Evolutionary conservation across 768 basidiomycete genomes (phyloP).

Genomic region (Macrolepiota dolichaula): DNA sequence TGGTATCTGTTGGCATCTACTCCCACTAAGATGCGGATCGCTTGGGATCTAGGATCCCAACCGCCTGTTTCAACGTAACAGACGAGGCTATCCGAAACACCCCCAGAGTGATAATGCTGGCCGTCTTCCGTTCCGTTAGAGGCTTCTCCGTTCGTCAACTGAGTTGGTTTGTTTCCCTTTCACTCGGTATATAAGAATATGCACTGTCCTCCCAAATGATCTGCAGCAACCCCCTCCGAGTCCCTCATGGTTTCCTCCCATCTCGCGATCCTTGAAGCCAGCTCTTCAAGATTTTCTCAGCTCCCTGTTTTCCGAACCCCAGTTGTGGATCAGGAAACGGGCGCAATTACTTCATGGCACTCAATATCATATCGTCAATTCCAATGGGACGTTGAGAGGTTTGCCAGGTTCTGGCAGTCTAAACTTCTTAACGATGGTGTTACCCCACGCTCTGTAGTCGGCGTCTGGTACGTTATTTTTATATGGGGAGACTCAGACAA

Average conservation of each 20-base stretch:
- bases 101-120: not conserved
- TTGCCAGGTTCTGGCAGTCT: constrained; percentile 60
- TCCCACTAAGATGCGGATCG: not conserved
- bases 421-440: constrained; percentile 45
- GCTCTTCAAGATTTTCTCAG: constrained; percentile 43
- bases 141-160: constrained; percentile 5
- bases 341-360: constrained; percentile 48
- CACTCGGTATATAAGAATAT: constrained; percentile 3
- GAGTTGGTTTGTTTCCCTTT: not conserved
- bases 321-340: constrained; percentile 36
- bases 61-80: constrained; percentile 5
- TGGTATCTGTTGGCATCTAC: not conserved
- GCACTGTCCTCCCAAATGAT: not conserved
- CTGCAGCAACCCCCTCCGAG: constrained; percentile 16
- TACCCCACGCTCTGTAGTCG: constrained; percentile 56
- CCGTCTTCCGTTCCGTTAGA: constrained; percentile 7
- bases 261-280: constrained; percentile 59
- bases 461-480: constrained; percentile 57
- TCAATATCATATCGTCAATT: constrained; percentile 66
- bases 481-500: not conserved
- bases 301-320: constrained; percentile 62
- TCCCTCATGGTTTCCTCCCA: constrained; percentile 45
- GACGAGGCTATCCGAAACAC: constrained; percentile 5
- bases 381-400: constrained; percentile 59
- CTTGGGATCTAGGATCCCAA: not conserved